Conservation (phyloP, 306 rosid species). For the Vigna angularis region DNA sequence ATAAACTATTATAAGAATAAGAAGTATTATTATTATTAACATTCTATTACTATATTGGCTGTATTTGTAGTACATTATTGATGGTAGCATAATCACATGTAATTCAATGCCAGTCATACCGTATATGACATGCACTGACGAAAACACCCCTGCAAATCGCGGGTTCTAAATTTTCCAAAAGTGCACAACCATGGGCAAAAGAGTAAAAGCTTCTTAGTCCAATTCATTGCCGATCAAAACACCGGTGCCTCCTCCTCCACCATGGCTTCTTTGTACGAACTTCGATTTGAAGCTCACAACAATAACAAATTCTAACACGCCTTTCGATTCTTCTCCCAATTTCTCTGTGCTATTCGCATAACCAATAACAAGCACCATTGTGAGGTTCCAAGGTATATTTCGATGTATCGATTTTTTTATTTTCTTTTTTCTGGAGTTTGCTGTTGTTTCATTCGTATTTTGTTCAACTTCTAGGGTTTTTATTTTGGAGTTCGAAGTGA, state of each 20-base stretch:
- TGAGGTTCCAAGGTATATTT: conserved; percentile 40
- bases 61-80: conserved; percentile 33
- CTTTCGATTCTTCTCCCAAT: conserved; percentile 28
- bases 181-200: conserved; percentile 50
- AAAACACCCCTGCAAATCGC: conserved; percentile 35
- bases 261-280: conserved; percentile 66
- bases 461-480: conserved; percentile 59
- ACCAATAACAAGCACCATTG: conserved; percentile 42
- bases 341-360: conserved; percentile 25
- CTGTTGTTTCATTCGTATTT: conserved; percentile 3
- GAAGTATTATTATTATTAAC: neutral
- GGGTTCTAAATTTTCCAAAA: neutral
- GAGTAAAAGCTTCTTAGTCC: conserved; percentile 41
- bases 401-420: neutral
- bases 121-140: conserved; percentile 3
- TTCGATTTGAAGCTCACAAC: conserved; percentile 69
- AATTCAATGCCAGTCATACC: conserved; percentile 38
- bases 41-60: neutral
- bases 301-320: conserved; percentile 21
- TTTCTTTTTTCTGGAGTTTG: conserved; percentile 28
- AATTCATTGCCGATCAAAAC: conserved; percentile 77
- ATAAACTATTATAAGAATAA: neutral
- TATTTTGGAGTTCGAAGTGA: conserved; percentile 40
- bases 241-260: conserved; percentile 67
- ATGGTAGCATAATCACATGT: conserved; percentile 38